These are phyloP conservation scores for Aegilops umbellulata DNA, from an alignment of 176 grass and related monocot species.

Conservation along the genomic window DNA sequence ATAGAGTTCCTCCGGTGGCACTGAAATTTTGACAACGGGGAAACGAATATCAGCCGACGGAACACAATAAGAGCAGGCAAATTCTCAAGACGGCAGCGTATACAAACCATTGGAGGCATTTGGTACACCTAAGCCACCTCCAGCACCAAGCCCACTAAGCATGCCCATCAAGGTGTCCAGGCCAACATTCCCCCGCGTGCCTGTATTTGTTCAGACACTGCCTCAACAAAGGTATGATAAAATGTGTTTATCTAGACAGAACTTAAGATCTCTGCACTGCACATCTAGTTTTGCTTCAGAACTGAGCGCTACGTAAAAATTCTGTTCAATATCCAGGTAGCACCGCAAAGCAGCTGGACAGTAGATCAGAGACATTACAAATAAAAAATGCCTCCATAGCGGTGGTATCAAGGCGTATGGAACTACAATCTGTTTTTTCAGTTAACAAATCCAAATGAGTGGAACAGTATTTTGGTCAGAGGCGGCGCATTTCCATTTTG, in stretches of 20 bases:
- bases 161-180: constrained; percentile 89
- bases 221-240: constrained; percentile 15
- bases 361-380: background rate
- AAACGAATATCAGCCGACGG: background rate
- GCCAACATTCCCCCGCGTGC: constrained; percentile 39
- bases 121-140: constrained; percentile 62
- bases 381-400: background rate
- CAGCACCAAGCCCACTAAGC: constrained; percentile 87
- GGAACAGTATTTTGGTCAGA: constrained; percentile 6
- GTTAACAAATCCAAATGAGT: constrained; percentile 3
- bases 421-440: background rate
- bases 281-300: constrained; percentile 15
- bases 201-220: constrained; percentile 35
- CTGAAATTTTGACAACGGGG: constrained; percentile 38
- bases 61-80: background rate
- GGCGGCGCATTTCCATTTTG: constrained; percentile 7
- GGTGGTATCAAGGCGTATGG: background rate
- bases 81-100: background rate
- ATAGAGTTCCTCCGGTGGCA: constrained; percentile 83
- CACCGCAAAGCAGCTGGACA: constrained; percentile 3
- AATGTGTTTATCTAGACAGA: constrained; percentile 13
- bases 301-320: background rate
- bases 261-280: background rate
- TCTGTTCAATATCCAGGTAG: background rate
- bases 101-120: constrained; percentile 71